These are phyloP conservation scores for Aspergillus tubingensis DNA, from an alignment of 2,329 filamentous ascomycete genomes.

Conservation along the genomic window DNA sequence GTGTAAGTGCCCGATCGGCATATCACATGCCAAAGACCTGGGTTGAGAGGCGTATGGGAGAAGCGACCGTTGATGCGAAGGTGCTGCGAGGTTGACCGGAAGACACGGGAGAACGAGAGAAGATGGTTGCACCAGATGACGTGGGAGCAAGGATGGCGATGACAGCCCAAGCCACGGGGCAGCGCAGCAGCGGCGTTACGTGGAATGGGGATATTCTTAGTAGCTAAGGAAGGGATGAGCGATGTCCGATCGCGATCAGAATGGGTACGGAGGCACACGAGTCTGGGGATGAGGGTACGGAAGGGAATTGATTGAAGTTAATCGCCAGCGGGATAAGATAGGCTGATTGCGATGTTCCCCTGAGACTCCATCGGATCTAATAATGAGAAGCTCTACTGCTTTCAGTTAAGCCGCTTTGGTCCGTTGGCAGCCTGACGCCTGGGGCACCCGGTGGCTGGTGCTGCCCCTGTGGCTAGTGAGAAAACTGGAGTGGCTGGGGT, in stretches of 20 bases:
- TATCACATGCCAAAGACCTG: constrained; percentile 7
- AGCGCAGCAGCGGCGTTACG: background rate
- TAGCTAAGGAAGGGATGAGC: background rate
- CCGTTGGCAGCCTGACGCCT: background rate
- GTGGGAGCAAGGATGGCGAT: constrained; percentile 12
- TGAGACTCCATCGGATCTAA: background rate
- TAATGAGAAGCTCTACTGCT: background rate
- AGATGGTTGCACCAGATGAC: constrained; percentile 17
- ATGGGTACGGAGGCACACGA: background rate
- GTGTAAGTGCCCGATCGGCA: constrained; percentile 11
- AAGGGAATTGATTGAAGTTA: background rate
- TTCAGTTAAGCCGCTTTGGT: too few species aligned
- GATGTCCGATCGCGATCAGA: background rate
- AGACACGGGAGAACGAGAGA: constrained; percentile 1
- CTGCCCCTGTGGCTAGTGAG: constrained; percentile 16
- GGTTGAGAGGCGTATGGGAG: background rate
- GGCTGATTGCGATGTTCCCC: background rate
- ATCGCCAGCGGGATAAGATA: background rate
- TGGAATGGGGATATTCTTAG: background rate
- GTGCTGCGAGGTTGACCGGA: background rate
- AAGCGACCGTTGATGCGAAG: background rate
- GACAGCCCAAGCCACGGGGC: constrained; percentile 3
- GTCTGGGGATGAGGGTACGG: background rate
- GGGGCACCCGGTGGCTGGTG: constrained; percentile 14
- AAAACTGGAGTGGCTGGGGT: constrained; percentile 14